A percentile compares a stretch with the other conserved stretches of the same genome.
Evolutionary conservation across 805 yeast species (phyloP).

Genomic region (Yamadazyma philogaea): DNA sequence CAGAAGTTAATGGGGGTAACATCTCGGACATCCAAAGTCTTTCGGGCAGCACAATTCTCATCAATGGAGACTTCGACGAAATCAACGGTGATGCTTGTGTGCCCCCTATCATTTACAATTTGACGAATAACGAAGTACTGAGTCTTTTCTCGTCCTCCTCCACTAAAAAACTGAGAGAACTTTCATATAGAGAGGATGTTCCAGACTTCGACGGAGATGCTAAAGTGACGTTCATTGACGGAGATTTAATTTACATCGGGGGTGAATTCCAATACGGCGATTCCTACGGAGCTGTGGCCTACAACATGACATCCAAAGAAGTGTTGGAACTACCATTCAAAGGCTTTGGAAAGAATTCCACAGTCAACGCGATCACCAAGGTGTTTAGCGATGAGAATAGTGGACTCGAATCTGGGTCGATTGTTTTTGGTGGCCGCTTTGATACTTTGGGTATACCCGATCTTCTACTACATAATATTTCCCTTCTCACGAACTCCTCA

Average conservation of each 20-base stretch:
- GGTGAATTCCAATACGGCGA: conserved; percentile 63
- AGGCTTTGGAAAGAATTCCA: conserved; percentile 66
- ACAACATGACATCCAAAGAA: conserved; percentile 45
- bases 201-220: conserved; percentile 29
- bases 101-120: conserved; percentile 37
- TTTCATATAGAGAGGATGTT: conserved; percentile 11
- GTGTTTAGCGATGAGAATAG: conserved; percentile 32
- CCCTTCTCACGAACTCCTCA: conserved; percentile 23
- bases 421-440: conserved; percentile 82
- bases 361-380: conserved; percentile 60
- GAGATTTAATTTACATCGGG: conserved; percentile 65
- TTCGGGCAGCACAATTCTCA: conserved; percentile 26
- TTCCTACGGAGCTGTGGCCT: conserved; percentile 60
- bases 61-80: conserved; percentile 36
- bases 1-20: conserved; percentile 34
- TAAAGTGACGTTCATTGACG: conserved; percentile 36
- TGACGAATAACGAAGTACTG: conserved; percentile 23
- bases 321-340: conserved; percentile 59
- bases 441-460: conserved; percentile 53
- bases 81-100: conserved; percentile 24
- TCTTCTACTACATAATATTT: conserved; percentile 37
- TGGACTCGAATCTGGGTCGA: conserved; percentile 34
- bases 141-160: conserved; percentile 18
- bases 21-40: conserved; percentile 27
- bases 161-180: conserved; percentile 17